Evolutionary conservation across 441 rosid species (phyloP), one percentile per base, ranked within the genome.

Genomic region (Bruguiera hainesii): DNA sequence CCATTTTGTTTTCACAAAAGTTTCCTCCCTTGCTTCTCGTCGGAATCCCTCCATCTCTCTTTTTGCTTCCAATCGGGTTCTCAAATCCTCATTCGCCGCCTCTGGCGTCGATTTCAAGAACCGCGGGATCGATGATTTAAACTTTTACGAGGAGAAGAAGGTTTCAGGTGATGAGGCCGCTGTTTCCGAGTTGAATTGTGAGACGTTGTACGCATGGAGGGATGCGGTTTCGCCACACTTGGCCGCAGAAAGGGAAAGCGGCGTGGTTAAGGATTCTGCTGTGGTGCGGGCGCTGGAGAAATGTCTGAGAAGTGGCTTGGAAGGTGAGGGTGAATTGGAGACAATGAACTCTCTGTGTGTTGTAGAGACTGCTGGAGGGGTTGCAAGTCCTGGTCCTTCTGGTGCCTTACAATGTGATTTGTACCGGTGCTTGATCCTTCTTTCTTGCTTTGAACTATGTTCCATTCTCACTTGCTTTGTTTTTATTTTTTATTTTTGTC

Each of bases 311-410:
- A 81, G 71, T 51, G 82, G 76, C 6, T 64, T 78, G 64, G 81
- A 74, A n/a, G 79, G 73, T 76, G 67, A 65, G 18, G 60, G 53
- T 66, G 71, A 65, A 68, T 52, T 49, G 18, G 79, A 53, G 70
- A 66, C 55, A 67, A 64, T 63, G 60, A 75, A 78, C 52, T 68
- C 69, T 61, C 73, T 94, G 13, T 89, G 90, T 72, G 80, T 94
- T 48, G 84, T 94, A 50, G 98, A 94, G 79, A 89, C 99, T 56
- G 92, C 99, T 11, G 99, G 99, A 3, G 98, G 99, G 20, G 94
- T 94, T 49, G 99, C 98, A 0, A 91, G 97, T 64, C 98, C 98
- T 0, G 97, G 82, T 3, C 97, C 99, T 3, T 87, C 98, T 0
- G 96, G 98, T 28, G 79, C 97, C 65, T 93, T 89, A 69, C 99